Percentiles rank a stretch among this genome's conserved stretches.
Evolutionary conservation across 768 basidiomycete genomes (phyloP).

Genomic region (Kwoniella dejecticola): DNA sequence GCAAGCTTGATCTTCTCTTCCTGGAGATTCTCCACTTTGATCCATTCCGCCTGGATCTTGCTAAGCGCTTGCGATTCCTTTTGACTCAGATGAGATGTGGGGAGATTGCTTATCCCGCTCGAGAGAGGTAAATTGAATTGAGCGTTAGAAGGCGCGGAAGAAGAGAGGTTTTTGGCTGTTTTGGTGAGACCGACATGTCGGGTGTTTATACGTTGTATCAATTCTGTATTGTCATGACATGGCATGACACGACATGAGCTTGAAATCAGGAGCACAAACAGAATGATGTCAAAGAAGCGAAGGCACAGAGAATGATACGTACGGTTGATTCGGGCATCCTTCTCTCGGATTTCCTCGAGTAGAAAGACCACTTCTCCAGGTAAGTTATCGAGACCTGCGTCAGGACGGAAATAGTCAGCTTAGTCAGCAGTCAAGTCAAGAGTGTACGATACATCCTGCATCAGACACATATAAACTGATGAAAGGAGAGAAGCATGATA

Average conservation of each 20-base stretch:
- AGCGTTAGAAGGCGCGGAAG: constrained; percentile 16
- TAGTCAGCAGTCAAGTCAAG: too few relatives aligned
- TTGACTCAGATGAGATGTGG: constrained; percentile 31
- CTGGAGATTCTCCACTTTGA: constrained; percentile 49
- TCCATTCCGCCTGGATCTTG: constrained; percentile 48
- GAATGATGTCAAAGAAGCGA: neutral
- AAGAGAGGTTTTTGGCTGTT: constrained; percentile 19
- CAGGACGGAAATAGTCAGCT: too few relatives aligned
- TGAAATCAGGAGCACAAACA: too few relatives aligned
- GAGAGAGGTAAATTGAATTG: constrained; percentile 31
- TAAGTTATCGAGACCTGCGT: constrained; percentile 49
- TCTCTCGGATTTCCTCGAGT: constrained; percentile 50
- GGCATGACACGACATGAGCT: too few relatives aligned
- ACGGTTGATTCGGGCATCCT: constrained; percentile 49
- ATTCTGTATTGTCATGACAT: constrained; percentile 22
- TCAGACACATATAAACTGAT: too few relatives aligned
- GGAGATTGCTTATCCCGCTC: constrained; percentile 28
- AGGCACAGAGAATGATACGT: constrained; percentile 5
- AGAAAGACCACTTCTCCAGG: constrained; percentile 49
- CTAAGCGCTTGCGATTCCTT: constrained; percentile 46
- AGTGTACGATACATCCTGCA: too few relatives aligned
- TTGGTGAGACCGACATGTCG: constrained; percentile 42
- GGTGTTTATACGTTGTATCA: constrained; percentile 40
- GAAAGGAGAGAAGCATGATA: too few relatives aligned
- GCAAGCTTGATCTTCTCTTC: constrained; percentile 50